These are phyloP conservation scores for Aspergillus sp. DNA, from an alignment of 2,329 filamentous ascomycete genomes.

Conservation along the genomic window DNA sequence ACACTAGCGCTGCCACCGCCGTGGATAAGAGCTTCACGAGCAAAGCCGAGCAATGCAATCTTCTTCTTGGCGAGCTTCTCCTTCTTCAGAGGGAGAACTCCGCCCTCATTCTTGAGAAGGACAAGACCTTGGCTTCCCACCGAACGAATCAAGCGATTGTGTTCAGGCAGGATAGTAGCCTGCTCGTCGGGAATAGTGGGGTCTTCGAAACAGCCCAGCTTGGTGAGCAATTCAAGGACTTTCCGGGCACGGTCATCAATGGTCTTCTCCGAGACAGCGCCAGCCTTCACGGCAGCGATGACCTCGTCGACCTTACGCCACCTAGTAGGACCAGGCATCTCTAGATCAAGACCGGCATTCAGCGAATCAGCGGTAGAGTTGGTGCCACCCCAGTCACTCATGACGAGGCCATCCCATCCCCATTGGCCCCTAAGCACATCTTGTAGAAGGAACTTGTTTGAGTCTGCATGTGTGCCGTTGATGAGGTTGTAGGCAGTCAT, in stretches of 20 bases:
- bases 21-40: constrained; percentile 13
- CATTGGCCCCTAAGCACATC: constrained; percentile 10
- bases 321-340: constrained; percentile 16
- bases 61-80: constrained; percentile 7
- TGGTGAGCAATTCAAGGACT: constrained; percentile 4
- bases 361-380: constrained; percentile 7
- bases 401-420: constrained; percentile 15
- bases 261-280: constrained; percentile 5
- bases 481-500: constrained; percentile 17
- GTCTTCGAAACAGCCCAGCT: constrained; percentile 7
- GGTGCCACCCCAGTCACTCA: constrained; percentile 17
- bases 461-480: constrained; percentile 12
- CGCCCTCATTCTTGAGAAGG: constrained; percentile 11
- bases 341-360: constrained; percentile 15
- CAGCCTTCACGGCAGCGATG: constrained; percentile 6
- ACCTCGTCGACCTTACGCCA: constrained; percentile 9
- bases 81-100: constrained; percentile 11
- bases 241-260: constrained; percentile 9
- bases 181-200: constrained; percentile 11
- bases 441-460: constrained; percentile 6
- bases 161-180: constrained; percentile 10
- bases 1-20: constrained; percentile 14
- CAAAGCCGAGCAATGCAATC: constrained; percentile 10
- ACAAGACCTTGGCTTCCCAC: constrained; percentile 13
- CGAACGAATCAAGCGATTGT: constrained; percentile 10